phyloP scores from a whole-genome alignment of 495 filamentous ascomycete genomes.

The Cenococcum geophilum region DNA sequence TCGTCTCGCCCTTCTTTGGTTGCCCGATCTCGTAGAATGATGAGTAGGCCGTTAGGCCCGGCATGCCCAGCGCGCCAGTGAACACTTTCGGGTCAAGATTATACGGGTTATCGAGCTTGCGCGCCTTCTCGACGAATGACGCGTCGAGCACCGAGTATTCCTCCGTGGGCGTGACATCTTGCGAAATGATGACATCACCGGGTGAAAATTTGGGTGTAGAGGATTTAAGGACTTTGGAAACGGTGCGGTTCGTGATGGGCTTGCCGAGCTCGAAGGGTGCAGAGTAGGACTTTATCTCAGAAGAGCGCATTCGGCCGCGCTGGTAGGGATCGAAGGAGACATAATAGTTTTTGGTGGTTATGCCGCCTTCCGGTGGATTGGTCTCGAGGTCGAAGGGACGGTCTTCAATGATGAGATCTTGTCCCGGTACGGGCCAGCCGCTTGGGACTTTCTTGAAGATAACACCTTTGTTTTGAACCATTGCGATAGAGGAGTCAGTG shows the following conservation, averaged over 20 bases:
- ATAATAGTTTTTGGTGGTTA: slow-evolving; percentile 67
- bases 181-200: slow-evolving; percentile 32
- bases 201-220: slow-evolving; percentile 34
- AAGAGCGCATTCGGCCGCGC: slow-evolving; percentile 55
- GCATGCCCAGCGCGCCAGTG: slow-evolving; percentile 77
- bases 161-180: slow-evolving; percentile 20
- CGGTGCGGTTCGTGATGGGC: slow-evolving; percentile 39
- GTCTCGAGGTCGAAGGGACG: slow-evolving; percentile 60
- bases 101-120: slow-evolving; percentile 51
- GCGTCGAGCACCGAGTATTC: slow-evolving; percentile 36
- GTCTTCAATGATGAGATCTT: slow-evolving; percentile 66
- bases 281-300: slow-evolving; percentile 38
- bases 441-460: slow-evolving; percentile 69
- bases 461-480: slow-evolving; percentile 68
- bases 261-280: slow-evolving; percentile 38
- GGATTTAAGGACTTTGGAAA: slow-evolving; percentile 37
- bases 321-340: slow-evolving; percentile 87
- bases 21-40: slow-evolving; percentile 75
- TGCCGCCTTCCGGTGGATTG: slow-evolving; percentile 58
- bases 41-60: slow-evolving; percentile 76
- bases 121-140: slow-evolving; percentile 12
- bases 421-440: slow-evolving; percentile 62
- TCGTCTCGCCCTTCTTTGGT: slow-evolving; percentile 83
- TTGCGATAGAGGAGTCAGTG: slow-evolving; percentile 11
- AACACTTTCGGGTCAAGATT: slow-evolving; percentile 59